These are phyloP conservation scores for Umbelopsis sp. DNA, from an alignment of 192 early-diverging fungal species.

Conservation along the genomic window DNA sequence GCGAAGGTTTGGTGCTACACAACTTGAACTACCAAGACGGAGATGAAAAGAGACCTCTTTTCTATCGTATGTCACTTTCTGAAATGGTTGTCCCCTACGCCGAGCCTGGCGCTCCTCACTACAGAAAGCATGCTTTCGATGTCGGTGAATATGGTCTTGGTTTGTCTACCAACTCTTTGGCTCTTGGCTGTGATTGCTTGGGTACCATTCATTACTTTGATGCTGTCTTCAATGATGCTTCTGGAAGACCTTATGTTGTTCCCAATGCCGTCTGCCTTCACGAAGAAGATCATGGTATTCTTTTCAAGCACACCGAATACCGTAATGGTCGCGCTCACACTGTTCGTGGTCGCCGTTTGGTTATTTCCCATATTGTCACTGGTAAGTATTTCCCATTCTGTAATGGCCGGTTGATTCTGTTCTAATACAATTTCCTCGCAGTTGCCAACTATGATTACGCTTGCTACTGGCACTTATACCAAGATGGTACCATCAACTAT, in stretches of 20 bases:
- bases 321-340: conserved; percentile 39
- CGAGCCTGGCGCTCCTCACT: conserved; percentile 35
- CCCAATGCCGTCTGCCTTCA: conserved; percentile 46
- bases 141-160: conserved; percentile 49
- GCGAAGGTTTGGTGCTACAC: conserved; percentile 46
- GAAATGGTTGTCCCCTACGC: conserved; percentile 49
- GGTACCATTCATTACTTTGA: conserved; percentile 49
- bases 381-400: conserved; percentile 23
- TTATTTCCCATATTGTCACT: conserved; percentile 45
- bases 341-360: conserved; percentile 40
- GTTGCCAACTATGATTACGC: conserved; percentile 49
- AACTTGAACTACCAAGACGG: conserved; percentile 45
- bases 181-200: conserved; percentile 45
- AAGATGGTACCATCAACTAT: conserved; percentile 47
- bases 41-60: conserved; percentile 39
- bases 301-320: conserved; percentile 48
- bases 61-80: conserved; percentile 45
- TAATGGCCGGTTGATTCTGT: background rate
- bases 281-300: conserved; percentile 43
- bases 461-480: conserved; percentile 46
- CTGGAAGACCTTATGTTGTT: conserved; percentile 37
- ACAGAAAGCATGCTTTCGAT: conserved; percentile 46
- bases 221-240: conserved; percentile 40
- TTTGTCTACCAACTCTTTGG: conserved; percentile 42
- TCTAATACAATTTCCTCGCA: conserved; percentile 14